Percentiles rank a stretch among this genome's conserved stretches.
Conservation (phyloP, 495 filamentous ascomycete genomes). For the Hypoxylon fragiforme region DNA sequence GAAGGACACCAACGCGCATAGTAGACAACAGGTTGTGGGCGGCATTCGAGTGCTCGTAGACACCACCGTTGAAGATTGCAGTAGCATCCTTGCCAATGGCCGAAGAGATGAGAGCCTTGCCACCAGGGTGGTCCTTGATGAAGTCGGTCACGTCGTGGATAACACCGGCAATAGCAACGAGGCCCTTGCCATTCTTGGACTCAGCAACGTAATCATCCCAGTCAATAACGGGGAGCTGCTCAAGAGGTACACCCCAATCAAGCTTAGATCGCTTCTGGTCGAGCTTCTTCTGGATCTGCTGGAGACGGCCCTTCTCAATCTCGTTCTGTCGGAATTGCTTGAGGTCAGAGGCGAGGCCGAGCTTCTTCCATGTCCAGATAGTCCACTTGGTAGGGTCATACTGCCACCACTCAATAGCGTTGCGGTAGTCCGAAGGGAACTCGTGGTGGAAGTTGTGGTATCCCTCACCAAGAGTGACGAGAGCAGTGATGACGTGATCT, state of each 20-base stretch:
- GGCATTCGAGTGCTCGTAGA: slow-evolving; percentile 97
- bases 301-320: slow-evolving; percentile 97
- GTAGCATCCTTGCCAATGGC: slow-evolving; percentile 97
- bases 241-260: slow-evolving; percentile 94
- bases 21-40: slow-evolving; percentile 96
- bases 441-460: slow-evolving; percentile 99
- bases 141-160: slow-evolving; percentile 94
- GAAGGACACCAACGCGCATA: slow-evolving; percentile 95
- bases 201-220: slow-evolving; percentile 95
- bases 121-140: slow-evolving; percentile 96
- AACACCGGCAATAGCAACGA: slow-evolving; percentile 88
- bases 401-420: slow-evolving; percentile 97
- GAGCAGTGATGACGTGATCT: slow-evolving; percentile 92
- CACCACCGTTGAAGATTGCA: slow-evolving; percentile 98
- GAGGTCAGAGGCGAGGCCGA: slow-evolving; percentile 90
- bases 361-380: slow-evolving; percentile 92
- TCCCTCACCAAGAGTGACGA: slow-evolving; percentile 95
- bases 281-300: slow-evolving; percentile 98
- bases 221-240: slow-evolving; percentile 91
- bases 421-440: slow-evolving; percentile 98
- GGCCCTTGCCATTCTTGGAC: slow-evolving; percentile 82
- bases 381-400: slow-evolving; percentile 99
- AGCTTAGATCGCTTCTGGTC: slow-evolving; percentile 91
- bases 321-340: slow-evolving; percentile 98
- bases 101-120: slow-evolving; percentile 89